phyloP scores from a whole-genome alignment of 2,329 filamentous ascomycete genomes.

The Stemphylium beticola region DNA sequence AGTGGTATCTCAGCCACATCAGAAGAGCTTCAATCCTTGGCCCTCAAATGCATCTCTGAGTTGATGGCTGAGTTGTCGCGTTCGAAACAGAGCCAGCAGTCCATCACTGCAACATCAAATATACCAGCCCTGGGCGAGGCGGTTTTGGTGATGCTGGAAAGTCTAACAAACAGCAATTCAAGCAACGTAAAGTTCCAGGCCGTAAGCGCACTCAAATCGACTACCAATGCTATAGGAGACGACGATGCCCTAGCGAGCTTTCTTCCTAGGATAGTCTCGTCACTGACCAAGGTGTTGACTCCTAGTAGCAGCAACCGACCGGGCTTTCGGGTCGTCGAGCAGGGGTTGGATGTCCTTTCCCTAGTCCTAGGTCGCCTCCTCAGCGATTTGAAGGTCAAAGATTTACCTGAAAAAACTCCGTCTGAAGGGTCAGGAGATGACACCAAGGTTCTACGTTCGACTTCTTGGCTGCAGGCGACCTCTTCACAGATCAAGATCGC shows the following conservation, averaged over 20 bases:
- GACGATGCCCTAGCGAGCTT: slow-evolving; percentile 81
- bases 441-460: slow-evolving; percentile 50
- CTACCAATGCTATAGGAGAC: slow-evolving; percentile 71
- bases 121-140: slow-evolving; percentile 83
- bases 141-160: slow-evolving; percentile 80
- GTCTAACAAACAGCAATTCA: slow-evolving; percentile 68
- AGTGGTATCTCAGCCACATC: slow-evolving; percentile 57
- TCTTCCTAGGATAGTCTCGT: slow-evolving; percentile 85
- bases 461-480: slow-evolving; percentile 80
- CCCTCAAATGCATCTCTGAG: slow-evolving; percentile 71
- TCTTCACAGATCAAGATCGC: slow-evolving; percentile 82
- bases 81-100: slow-evolving; percentile 55
- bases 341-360: slow-evolving; percentile 65
- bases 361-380: slow-evolving; percentile 54
- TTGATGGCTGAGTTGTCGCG: slow-evolving; percentile 67
- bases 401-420: slow-evolving; percentile 26
- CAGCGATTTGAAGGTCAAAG: slow-evolving; percentile 51
- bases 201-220: slow-evolving; percentile 65
- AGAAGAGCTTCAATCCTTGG: slow-evolving; percentile 77
- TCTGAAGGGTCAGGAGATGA: slow-evolving; percentile 14
- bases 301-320: slow-evolving; percentile 68
- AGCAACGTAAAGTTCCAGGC: slow-evolving; percentile 75
- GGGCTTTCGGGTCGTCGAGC: slow-evolving; percentile 68
- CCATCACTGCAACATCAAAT: slow-evolving; percentile 62
- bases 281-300: slow-evolving; percentile 75